phyloP scores from a whole-genome alignment of 139 green algal genomes.

The Choricystis sp. region DNA sequence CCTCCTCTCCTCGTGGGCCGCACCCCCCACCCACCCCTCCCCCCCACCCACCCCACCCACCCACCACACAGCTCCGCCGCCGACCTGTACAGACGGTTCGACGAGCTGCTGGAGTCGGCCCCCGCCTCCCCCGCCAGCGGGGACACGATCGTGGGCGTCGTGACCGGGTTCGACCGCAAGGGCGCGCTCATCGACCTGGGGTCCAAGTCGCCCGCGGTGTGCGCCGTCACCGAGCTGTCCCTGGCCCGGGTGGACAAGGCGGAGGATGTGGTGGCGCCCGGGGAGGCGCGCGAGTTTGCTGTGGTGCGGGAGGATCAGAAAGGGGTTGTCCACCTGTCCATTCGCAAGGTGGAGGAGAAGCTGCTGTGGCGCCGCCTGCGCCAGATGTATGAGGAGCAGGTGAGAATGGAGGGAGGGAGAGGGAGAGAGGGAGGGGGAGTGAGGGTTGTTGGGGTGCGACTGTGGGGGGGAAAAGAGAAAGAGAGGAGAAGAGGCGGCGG shows the following conservation, averaged over 20 bases:
- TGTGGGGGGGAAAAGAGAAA: background rate
- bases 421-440: too few species aligned
- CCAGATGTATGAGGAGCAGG: slow-evolving; percentile 8
- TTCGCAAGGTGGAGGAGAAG: slow-evolving; percentile 60
- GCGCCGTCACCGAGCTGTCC: slow-evolving; percentile 55
- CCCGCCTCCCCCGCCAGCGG: slow-evolving; percentile 6
- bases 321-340: slow-evolving; percentile 55
- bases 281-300: slow-evolving; percentile 67
- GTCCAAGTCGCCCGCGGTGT: slow-evolving; percentile 74
- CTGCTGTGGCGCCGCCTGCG: slow-evolving; percentile 15
- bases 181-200: slow-evolving; percentile 88
- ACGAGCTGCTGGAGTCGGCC: slow-evolving; percentile 15
- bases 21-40: too few species aligned
- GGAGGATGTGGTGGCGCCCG: slow-evolving; percentile 39
- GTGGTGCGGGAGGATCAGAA: slow-evolving; percentile 57
- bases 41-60: too few species aligned
- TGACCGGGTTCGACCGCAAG: slow-evolving; percentile 42
- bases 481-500: background rate
- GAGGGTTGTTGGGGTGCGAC: background rate
- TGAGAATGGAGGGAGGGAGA: background rate
- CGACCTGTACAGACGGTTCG: slow-evolving; percentile 20
- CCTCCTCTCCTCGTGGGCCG: too few species aligned
- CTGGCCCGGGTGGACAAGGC: slow-evolving; percentile 27
- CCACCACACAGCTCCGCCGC: background rate
- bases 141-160: slow-evolving; percentile 10